Evolutionary conservation across 768 basidiomycete species (phyloP).

Genomic region (Collybia nuda): DNA sequence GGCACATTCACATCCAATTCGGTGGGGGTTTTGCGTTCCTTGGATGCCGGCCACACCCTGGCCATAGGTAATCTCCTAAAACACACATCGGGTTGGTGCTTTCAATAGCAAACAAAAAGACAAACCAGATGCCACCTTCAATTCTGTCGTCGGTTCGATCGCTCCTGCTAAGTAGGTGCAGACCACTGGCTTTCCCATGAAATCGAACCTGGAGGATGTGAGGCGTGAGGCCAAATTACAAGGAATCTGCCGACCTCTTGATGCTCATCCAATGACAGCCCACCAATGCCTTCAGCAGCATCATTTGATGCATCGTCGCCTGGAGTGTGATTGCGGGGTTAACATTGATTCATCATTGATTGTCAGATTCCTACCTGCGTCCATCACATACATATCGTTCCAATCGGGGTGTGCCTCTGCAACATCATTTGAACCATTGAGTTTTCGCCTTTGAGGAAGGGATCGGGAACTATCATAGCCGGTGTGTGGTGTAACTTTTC

Average conservation of each 20-base stretch:
- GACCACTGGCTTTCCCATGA: slow-evolving; percentile 76
- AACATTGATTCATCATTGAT: not conserved
- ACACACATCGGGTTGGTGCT: slow-evolving; percentile 12
- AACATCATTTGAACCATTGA: slow-evolving; percentile 30
- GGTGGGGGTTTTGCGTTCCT: slow-evolving; percentile 37
- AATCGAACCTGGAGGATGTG: slow-evolving; percentile 65
- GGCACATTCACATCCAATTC: slow-evolving; percentile 44
- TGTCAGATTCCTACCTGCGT: slow-evolving; percentile 20
- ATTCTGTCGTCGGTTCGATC: slow-evolving; percentile 67
- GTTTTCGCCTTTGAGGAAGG: slow-evolving; percentile 15
- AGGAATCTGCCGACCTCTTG: slow-evolving; percentile 51
- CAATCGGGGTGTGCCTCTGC: slow-evolving; percentile 42
- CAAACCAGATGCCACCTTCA: slow-evolving; percentile 68
- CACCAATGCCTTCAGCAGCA: slow-evolving; percentile 60
- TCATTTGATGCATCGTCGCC: slow-evolving; percentile 42
- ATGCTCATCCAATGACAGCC: slow-evolving; percentile 74
- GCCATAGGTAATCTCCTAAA: slow-evolving; percentile 72
- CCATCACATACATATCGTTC: slow-evolving; percentile 62
- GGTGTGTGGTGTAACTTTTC: slow-evolving; percentile 15
- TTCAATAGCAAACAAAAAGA: slow-evolving; percentile 14
- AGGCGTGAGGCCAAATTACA: not conserved
- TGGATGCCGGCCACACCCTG: slow-evolving; percentile 68
- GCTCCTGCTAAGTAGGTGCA: slow-evolving; percentile 70
- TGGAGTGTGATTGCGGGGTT: slow-evolving; percentile 3
- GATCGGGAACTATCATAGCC: slow-evolving; percentile 16